Base-by-base conservation (phyloP, 2,329 filamentous ascomycete species). In the Cordyceps cateniannulata region DNA sequence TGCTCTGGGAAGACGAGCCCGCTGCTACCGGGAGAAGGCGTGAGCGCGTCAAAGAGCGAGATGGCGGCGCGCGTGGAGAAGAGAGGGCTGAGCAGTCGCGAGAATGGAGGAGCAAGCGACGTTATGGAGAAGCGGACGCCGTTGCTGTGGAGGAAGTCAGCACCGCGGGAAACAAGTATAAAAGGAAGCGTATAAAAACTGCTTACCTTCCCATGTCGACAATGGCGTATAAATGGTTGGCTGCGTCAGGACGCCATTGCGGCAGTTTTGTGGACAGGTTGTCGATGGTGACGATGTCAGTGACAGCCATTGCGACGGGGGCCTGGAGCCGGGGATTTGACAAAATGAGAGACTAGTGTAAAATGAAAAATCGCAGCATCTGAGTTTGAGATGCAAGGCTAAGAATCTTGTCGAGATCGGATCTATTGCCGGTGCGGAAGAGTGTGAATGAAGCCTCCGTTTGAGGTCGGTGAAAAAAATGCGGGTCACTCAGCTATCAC, bases 81-180 rank as follows among this genome's bases (percentile, higher is more conserved):
- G 60, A 96, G 68, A 27, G 89, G 93, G 20, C 82, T 86, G 47
- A 96, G 81, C 25, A 92, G 84, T 25, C 92, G 88, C 25, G 89
- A 81, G 44, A 79, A 84, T 4, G 85, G 84, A 24, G 88, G 86
- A 4, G 86, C 82, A n/a, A 96, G 81, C 65, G 91, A 86, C 9
- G 91, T 90, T 68, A 96, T 91, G 49, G 91, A 93, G 79, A 96
- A 96, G 60, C 93, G 90, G 68, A 96, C 93, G 68, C 92, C 93
- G 78, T 96, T 97, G 78, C 91, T 91, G 66, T 20, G 9, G 44
- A 52, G 10, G 29, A 24, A 5, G 24, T 66, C 20, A 65, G 56
- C 16, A 50, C 47, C 32, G 32, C 38, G 52, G 9, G 2, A 42
- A 49, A 51, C 18, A 29, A 51, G 16, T 8, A 42, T 16, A n/a